These are phyloP conservation scores for Colletotrichum camelliae DNA, from an alignment of 2,329 filamentous ascomycete genomes.

Conservation along the genomic window DNA sequence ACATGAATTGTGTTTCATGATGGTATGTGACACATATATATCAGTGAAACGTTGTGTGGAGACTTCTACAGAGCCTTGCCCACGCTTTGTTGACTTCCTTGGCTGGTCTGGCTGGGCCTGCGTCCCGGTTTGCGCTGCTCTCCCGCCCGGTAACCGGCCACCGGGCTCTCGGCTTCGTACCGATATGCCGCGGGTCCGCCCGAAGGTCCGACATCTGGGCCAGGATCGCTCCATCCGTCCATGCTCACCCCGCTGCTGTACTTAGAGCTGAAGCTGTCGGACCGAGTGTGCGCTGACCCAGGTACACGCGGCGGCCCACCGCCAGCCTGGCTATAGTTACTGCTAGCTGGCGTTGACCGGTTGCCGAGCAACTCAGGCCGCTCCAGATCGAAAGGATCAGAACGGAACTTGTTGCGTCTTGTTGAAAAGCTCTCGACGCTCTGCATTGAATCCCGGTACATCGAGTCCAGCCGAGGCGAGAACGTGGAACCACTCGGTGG, in stretches of 20 bases:
- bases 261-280: slow-evolving; percentile 46
- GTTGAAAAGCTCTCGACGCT: slow-evolving; percentile 50
- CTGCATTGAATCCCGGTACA: slow-evolving; percentile 45
- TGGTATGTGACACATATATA: neutral
- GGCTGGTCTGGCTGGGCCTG: slow-evolving; percentile 15
- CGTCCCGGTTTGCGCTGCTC: slow-evolving; percentile 13
- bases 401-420: slow-evolving; percentile 62
- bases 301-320: slow-evolving; percentile 24
- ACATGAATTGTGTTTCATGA: slow-evolving; percentile 1
- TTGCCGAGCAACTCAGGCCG: slow-evolving; percentile 48
- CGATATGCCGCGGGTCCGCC: slow-evolving; percentile 20
- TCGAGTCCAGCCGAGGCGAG: slow-evolving; percentile 36
- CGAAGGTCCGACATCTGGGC: slow-evolving; percentile 56
- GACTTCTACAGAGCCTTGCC: slow-evolving; percentile 19
- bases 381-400: slow-evolving; percentile 71
- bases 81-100: slow-evolving; percentile 19
- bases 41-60: neutral
- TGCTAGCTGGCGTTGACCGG: slow-evolving; percentile 34
- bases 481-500: slow-evolving; percentile 29
- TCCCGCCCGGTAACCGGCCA: slow-evolving; percentile 17
- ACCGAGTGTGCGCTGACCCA: slow-evolving; percentile 36
- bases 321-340: slow-evolving; percentile 31
- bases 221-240: slow-evolving; percentile 58
- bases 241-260: slow-evolving; percentile 58
- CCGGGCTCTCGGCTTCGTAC: slow-evolving; percentile 31